phyloP scores from a whole-genome alignment of 352 stramenopile genomes.

The Phytophthora litchii region DNA sequence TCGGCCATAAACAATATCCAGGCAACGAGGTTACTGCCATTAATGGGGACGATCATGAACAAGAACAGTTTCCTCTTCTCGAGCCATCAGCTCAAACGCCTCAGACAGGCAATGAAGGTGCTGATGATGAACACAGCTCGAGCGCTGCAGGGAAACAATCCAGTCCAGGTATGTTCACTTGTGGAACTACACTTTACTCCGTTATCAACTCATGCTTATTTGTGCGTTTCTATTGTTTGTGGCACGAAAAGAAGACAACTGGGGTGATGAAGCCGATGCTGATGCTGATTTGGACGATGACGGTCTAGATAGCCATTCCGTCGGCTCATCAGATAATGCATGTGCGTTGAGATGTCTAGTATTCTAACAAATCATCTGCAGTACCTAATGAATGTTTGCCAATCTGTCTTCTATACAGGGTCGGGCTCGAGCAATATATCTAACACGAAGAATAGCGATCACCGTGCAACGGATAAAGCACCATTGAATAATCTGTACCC shows the following conservation, averaged over 20 bases:
- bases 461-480: slow-evolving; percentile 14
- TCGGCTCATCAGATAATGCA: slow-evolving; percentile 32
- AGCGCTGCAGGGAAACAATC: slow-evolving; percentile 37
- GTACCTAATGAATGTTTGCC: slow-evolving; percentile 6
- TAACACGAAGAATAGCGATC: slow-evolving; percentile 20
- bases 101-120: slow-evolving; percentile 34
- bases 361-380: background rate
- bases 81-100: slow-evolving; percentile 24
- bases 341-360: slow-evolving; percentile 20
- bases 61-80: slow-evolving; percentile 12
- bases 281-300: slow-evolving; percentile 39
- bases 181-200: slow-evolving; percentile 5
- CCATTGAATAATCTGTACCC: slow-evolving; percentile 9
- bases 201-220: slow-evolving; percentile 4
- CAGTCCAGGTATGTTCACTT: slow-evolving; percentile 40
- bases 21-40: slow-evolving; percentile 1
- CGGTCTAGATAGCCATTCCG: slow-evolving; percentile 28
- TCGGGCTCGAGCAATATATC: slow-evolving; percentile 34
- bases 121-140: slow-evolving; percentile 39
- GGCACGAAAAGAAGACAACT: slow-evolving; percentile 17
- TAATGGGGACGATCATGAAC: slow-evolving; percentile 4
- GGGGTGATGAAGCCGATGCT: slow-evolving; percentile 26
- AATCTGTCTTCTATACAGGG: slow-evolving; percentile 22
- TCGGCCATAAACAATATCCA: background rate
- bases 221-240: background rate